Evolutionary conservation across 768 basidiomycete species (phyloP).

Genomic region (Phaeolepiota aurea): DNA sequence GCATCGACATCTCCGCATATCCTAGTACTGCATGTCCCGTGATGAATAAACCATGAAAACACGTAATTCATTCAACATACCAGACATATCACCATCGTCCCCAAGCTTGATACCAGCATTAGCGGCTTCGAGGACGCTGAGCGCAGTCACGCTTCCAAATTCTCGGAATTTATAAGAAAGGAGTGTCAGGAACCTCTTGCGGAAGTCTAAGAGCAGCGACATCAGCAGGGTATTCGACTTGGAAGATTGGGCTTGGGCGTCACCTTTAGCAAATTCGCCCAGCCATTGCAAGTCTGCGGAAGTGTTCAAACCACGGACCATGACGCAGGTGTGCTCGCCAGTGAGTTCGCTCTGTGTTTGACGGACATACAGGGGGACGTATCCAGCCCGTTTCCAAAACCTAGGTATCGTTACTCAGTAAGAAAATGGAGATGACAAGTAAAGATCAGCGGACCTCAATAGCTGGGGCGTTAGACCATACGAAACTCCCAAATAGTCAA

Average conservation of each 20-base stretch:
- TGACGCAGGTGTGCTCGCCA: slow-evolving; percentile 93
- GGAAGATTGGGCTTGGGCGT: slow-evolving; percentile 9
- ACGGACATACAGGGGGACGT: slow-evolving; percentile 84
- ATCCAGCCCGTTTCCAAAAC: slow-evolving; percentile 96
- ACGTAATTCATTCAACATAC: not conserved
- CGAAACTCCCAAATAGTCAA: slow-evolving; percentile 95
- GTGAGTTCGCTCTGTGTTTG: slow-evolving; percentile 94
- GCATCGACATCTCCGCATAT: slow-evolving; percentile 37
- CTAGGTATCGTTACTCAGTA: no score
- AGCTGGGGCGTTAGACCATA: slow-evolving; percentile 88
- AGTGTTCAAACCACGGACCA: slow-evolving; percentile 81
- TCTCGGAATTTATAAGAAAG: slow-evolving; percentile 94
- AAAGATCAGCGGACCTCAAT: slow-evolving; percentile 65
- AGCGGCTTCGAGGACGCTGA: slow-evolving; percentile 85
- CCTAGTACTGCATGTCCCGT: slow-evolving; percentile 21
- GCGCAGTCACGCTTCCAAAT: slow-evolving; percentile 78
- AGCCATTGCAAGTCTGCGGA: slow-evolving; percentile 74
- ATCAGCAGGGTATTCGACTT: not conserved
- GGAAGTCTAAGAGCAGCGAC: slow-evolving; percentile 60
- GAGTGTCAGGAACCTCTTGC: slow-evolving; percentile 79
- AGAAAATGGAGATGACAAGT: no score
- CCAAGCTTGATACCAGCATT: slow-evolving; percentile 48
- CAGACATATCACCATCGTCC: slow-evolving; percentile 6
- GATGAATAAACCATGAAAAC: slow-evolving; percentile 2
- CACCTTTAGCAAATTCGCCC: slow-evolving; percentile 80